phyloP scores from a whole-genome alignment of 805 yeast genomes.

The Nakazawaea wickerhamii region DNA sequence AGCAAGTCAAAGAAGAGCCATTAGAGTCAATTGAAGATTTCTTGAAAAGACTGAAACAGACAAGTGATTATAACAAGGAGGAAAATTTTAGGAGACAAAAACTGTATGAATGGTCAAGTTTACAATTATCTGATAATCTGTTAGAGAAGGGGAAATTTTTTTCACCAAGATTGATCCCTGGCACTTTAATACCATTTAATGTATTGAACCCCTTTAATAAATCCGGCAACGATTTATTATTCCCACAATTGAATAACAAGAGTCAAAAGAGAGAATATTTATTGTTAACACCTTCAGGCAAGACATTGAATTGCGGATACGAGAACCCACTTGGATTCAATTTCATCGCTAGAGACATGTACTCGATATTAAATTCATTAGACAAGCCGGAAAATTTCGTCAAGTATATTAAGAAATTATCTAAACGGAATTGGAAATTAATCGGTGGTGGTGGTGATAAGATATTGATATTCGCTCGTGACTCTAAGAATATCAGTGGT shows the following conservation, averaged over 20 bases:
- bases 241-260: slow-evolving; percentile 14
- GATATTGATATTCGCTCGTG: slow-evolving; percentile 37
- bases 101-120: slow-evolving; percentile 48
- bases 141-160: slow-evolving; percentile 39
- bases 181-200: slow-evolving; percentile 22
- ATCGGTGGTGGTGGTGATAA: slow-evolving; percentile 42
- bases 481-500: slow-evolving; percentile 12
- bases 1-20: slow-evolving; percentile 1
- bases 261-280: slow-evolving; percentile 16
- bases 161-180: slow-evolving; percentile 35
- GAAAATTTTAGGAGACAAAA: slow-evolving; percentile 39
- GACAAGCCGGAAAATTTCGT: slow-evolving; percentile 32
- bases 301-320: slow-evolving; percentile 23
- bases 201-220: slow-evolving; percentile 8
- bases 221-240: slow-evolving; percentile 16
- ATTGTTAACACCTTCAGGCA: slow-evolving; percentile 27
- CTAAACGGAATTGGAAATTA: slow-evolving; percentile 45
- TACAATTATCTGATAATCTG: slow-evolving; percentile 27
- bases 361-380: slow-evolving; percentile 33
- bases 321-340: slow-evolving; percentile 35
- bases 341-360: slow-evolving; percentile 35
- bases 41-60: slow-evolving; percentile 37
- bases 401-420: slow-evolving; percentile 35
- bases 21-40: slow-evolving; percentile 32
- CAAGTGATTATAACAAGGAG: slow-evolving; percentile 35